Conservation (phyloP, 2,329 filamentous ascomycete species). For the Epichloe elymi region DNA sequence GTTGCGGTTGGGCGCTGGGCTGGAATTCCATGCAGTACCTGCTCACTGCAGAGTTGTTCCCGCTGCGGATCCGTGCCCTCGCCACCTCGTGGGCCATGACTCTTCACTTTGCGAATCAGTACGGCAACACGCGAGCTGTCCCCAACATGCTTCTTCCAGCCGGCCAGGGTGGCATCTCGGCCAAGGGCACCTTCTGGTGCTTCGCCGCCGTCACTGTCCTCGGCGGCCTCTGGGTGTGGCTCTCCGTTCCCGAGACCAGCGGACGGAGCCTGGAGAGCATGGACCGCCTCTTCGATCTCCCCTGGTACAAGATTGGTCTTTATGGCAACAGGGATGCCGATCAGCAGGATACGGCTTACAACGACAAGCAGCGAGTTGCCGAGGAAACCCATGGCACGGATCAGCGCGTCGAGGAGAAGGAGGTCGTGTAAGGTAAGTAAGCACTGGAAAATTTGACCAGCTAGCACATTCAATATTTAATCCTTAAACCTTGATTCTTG, state of each 20-base stretch:
- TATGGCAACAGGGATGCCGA: slow-evolving; percentile 40
- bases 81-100: slow-evolving; percentile 63
- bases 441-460: too few relatives aligned
- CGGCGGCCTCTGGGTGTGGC: slow-evolving; percentile 57
- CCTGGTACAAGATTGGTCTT: slow-evolving; percentile 61
- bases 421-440: too few relatives aligned
- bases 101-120: slow-evolving; percentile 68
- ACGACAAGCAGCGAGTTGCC: slow-evolving; percentile 30
- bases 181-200: slow-evolving; percentile 64
- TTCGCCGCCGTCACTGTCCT: slow-evolving; percentile 56
- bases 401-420: slow-evolving; percentile 21
- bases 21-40: slow-evolving; percentile 74
- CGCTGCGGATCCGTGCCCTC: slow-evolving; percentile 57
- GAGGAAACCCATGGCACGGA: slow-evolving; percentile 18
- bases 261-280: slow-evolving; percentile 55
- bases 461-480: too few relatives aligned
- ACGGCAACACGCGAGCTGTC: slow-evolving; percentile 62
- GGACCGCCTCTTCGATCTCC: slow-evolving; percentile 57
- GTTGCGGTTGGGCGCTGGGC: slow-evolving; percentile 55
- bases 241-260: slow-evolving; percentile 60
- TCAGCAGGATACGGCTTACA: slow-evolving; percentile 25
- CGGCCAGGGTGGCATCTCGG: slow-evolving; percentile 33
- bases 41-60: slow-evolving; percentile 66
- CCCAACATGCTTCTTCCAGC: slow-evolving; percentile 55
- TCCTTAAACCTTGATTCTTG: too few relatives aligned